These are phyloP conservation scores for Phytophthora tubulina DNA, from an alignment of 352 stramenopile genomes.

Conservation along the genomic window DNA sequence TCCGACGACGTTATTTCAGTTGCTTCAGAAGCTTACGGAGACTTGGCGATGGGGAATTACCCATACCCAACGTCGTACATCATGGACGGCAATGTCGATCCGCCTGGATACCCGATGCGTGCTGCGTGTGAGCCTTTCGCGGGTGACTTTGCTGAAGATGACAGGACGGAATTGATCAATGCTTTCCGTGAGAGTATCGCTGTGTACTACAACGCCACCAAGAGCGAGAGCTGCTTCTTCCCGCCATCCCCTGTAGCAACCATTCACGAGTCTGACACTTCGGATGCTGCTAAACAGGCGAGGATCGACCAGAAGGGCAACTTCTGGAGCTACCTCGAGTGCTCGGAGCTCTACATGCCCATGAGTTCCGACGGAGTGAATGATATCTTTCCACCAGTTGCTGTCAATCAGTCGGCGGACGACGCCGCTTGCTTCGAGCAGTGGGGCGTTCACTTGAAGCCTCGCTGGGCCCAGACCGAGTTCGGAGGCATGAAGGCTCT, in stretches of 20 bases:
- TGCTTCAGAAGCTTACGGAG: conserved; percentile 36
- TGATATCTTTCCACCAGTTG: conserved; percentile 45
- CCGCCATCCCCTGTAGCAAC: background rate
- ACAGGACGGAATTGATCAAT: conserved; percentile 32
- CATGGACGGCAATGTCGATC: conserved; percentile 47
- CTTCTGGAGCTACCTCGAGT: conserved; percentile 63
- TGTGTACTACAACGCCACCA: conserved; percentile 61
- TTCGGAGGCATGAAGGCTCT: conserved; percentile 67
- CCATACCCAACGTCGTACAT: conserved; percentile 65
- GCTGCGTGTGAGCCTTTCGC: conserved; percentile 45
- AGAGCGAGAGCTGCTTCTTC: conserved; percentile 48
- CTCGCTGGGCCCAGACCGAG: conserved; percentile 51
- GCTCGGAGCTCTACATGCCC: conserved; percentile 60
- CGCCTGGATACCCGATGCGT: conserved; percentile 52
- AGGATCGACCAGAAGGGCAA: conserved; percentile 49
- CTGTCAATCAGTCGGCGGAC: conserved; percentile 42
- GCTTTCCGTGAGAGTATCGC: conserved; percentile 52
- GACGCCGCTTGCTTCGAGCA: conserved; percentile 44
- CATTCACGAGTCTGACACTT: conserved; percentile 15
- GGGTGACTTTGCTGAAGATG: conserved; percentile 32
- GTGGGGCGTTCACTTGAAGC: conserved; percentile 59
- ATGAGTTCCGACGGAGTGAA: conserved; percentile 50
- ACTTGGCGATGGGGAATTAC: conserved; percentile 59
- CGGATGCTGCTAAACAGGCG: conserved; percentile 39
- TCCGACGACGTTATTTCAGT: conserved; percentile 36